These are phyloP conservation scores for Fraxinus latifolia DNA, from an alignment of 305 asterid species.

Conservation along the genomic window DNA sequence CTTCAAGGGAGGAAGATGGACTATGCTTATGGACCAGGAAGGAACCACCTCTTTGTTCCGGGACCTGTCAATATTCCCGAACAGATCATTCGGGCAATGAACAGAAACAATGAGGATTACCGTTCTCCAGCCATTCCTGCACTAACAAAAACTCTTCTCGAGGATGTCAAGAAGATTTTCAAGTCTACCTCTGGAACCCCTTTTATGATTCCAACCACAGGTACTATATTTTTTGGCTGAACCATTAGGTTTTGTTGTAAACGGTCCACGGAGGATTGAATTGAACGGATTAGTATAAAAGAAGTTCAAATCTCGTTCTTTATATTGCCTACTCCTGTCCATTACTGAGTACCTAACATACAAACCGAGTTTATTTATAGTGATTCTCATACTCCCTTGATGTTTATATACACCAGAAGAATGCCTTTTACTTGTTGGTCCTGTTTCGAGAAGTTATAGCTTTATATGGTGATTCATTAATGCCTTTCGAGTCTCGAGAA, in stretches of 20 bases:
- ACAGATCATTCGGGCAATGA: constrained; percentile 93
- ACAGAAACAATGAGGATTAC: constrained; percentile 92
- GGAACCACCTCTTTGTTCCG: constrained; percentile 97
- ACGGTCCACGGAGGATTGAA: neutral
- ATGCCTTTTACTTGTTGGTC: neutral
- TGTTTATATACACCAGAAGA: neutral
- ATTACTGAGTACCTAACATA: neutral
- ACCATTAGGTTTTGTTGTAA: neutral
- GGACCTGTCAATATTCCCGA: constrained; percentile 99
- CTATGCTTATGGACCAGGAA: constrained; percentile 83
- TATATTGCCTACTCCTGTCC: neutral
- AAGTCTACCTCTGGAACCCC: constrained; percentile 95
- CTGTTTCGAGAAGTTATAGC: neutral
- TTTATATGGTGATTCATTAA: neutral
- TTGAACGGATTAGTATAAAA: neutral
- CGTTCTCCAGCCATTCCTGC: constrained; percentile 95
- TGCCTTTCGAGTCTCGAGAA: neutral
- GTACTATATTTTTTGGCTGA: constrained; percentile 28
- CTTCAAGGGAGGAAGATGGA: constrained; percentile 58
- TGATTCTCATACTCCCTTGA: neutral
- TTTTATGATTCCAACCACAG: constrained; percentile 91
- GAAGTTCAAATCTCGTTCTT: neutral
- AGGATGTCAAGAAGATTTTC: constrained; percentile 89
- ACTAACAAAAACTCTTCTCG: constrained; percentile 67
- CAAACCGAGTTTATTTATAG: neutral